Evolutionary conservation across 1,139 yeast genomes (phyloP).

Genomic region (Yamadazyma sp.): DNA sequence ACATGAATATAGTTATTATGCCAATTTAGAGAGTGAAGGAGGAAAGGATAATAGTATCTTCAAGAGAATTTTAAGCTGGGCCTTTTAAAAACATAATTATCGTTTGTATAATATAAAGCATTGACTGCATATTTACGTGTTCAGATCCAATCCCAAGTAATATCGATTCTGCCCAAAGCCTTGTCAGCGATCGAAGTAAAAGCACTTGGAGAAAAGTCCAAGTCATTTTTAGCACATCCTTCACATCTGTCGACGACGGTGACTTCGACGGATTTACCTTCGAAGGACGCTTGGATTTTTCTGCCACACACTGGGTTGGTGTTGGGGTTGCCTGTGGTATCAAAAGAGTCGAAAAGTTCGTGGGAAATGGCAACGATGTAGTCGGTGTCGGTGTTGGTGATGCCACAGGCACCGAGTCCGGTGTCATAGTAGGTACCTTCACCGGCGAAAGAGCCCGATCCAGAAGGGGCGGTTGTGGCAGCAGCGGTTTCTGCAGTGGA

Average conservation of each 20-base stretch:
- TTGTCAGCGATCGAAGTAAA: constrained; percentile 38
- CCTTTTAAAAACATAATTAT: no score
- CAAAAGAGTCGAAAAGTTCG: constrained; percentile 30
- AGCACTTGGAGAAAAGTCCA: constrained; percentile 49
- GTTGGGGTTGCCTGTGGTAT: constrained; percentile 37
- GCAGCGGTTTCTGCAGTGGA: constrained; percentile 23
- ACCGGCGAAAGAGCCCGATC: constrained; percentile 33
- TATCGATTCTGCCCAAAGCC: constrained; percentile 41
- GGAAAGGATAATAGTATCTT: constrained; percentile 6
- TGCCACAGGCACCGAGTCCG: constrained; percentile 66
- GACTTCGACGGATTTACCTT: constrained; percentile 44
- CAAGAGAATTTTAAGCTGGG: constrained; percentile 12
- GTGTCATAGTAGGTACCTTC: constrained; percentile 60
- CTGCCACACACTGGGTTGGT: constrained; percentile 44
- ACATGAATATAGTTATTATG: constrained; percentile 44
- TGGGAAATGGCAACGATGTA: constrained; percentile 46
- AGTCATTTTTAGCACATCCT: constrained; percentile 37
- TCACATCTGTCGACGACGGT: constrained; percentile 45
- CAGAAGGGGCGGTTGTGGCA: constrained; percentile 19
- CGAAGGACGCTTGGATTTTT: constrained; percentile 37
- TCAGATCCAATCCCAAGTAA: constrained; percentile 39
- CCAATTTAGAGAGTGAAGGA: constrained; percentile 20
- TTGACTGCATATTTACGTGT: no score
- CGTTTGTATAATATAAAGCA: no score
- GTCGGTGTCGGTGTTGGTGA: constrained; percentile 45